phyloP scores from a whole-genome alignment of 1,284 basidiomycete genomes.

The Pseudozyma sp. region DNA sequence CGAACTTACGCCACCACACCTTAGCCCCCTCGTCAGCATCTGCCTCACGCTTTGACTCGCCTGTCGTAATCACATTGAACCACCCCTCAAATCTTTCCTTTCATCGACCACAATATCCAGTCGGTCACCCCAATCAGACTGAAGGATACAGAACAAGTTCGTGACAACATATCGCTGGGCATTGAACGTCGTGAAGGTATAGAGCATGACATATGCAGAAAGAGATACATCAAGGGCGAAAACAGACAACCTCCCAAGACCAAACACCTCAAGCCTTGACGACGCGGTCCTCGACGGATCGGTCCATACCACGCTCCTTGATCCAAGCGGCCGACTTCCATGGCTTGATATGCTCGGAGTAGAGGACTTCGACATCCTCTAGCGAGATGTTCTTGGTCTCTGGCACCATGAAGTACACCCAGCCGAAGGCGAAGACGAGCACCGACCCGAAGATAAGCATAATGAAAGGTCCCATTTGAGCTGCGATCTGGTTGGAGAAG shows the following conservation, averaged over 20 bases:
- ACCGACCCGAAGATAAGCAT: constrained; percentile 78
- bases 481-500: constrained; percentile 78
- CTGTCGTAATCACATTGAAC: too few relatives aligned
- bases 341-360: constrained; percentile 40
- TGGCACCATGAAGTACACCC: constrained; percentile 76
- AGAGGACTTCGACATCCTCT: constrained; percentile 75
- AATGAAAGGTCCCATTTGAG: constrained; percentile 73
- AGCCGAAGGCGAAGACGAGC: constrained; percentile 72
- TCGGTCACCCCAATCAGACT: too few relatives aligned
- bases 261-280: constrained; percentile 14
- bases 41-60: too few relatives aligned
- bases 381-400: constrained; percentile 80
- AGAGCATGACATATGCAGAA: too few relatives aligned
- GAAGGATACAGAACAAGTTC: too few relatives aligned
- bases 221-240: too few relatives aligned
- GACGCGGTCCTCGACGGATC: constrained; percentile 23
- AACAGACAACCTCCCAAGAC: background rate
- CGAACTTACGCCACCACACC: too few relatives aligned
- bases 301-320: constrained; percentile 34
- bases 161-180: too few relatives aligned
- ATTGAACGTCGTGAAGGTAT: too few relatives aligned
- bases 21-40: too few relatives aligned
- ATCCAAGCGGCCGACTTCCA: constrained; percentile 44
- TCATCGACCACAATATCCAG: too few relatives aligned
- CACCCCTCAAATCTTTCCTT: too few relatives aligned